These are phyloP conservation scores for Bertia moriformis DNA, from an alignment of 2,329 filamentous ascomycete species.

Conservation along the genomic window DNA sequence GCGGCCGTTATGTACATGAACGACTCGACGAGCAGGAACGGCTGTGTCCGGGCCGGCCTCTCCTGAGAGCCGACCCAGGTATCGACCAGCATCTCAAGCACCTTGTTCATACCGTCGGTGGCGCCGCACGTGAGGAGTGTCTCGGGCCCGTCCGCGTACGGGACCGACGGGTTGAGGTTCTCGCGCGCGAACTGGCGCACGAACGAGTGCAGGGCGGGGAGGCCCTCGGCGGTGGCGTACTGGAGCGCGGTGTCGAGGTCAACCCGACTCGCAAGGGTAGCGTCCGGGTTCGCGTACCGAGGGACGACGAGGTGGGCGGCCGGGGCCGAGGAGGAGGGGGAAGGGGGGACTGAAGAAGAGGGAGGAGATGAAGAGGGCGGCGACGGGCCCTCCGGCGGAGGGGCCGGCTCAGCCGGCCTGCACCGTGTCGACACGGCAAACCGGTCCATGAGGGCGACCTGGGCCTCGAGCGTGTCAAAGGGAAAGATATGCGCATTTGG, in stretches of 20 bases:
- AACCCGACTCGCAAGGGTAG: slow-evolving; percentile 53
- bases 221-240: slow-evolving; percentile 72
- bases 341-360: slow-evolving; percentile 10
- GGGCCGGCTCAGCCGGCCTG: slow-evolving; percentile 9
- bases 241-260: slow-evolving; percentile 72
- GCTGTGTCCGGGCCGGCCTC: slow-evolving; percentile 49
- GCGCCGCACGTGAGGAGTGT: slow-evolving; percentile 67
- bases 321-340: slow-evolving; percentile 7
- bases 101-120: slow-evolving; percentile 75
- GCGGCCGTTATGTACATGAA: slow-evolving; percentile 72
- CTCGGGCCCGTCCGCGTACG: slow-evolving; percentile 64
- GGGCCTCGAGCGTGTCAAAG: slow-evolving; percentile 78
- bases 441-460: slow-evolving; percentile 38
- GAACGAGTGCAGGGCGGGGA: slow-evolving; percentile 65
- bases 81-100: slow-evolving; percentile 61
- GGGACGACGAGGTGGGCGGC: slow-evolving; percentile 54
- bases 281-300: slow-evolving; percentile 36
- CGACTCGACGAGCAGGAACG: slow-evolving; percentile 65
- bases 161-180: slow-evolving; percentile 66
- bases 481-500: slow-evolving; percentile 75
- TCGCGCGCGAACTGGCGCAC: slow-evolving; percentile 65
- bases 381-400: slow-evolving; percentile 7
- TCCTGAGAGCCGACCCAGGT: slow-evolving; percentile 48
- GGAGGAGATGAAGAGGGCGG: slow-evolving; percentile 7
- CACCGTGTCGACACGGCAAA: slow-evolving; percentile 16